Evolutionary conservation across 257 asterid species (phyloP), one percentile per base, ranked within the genome.

Genomic region (Orobanche coerulescens): DNA sequence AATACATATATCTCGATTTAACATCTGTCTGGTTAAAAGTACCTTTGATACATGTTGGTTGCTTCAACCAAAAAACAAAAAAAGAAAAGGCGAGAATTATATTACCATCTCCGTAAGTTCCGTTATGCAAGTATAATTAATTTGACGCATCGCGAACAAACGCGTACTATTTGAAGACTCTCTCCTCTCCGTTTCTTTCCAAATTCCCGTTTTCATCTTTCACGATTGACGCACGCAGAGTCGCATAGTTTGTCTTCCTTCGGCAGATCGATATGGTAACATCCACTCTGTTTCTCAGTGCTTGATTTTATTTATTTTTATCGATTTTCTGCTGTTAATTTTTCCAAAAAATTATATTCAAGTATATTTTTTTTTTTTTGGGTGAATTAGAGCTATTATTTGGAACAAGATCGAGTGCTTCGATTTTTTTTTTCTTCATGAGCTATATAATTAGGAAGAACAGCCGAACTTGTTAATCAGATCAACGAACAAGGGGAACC

Each of bases 211-310:
- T 8, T 37, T 37, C 0, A 37, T 37, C 14, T 37, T n/a, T n/a
- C 3, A 37, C 13, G 44, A 14, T 37, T 11, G 15, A 13, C 50
- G 43, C 37, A 4, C 62, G 46, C 69, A 37, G 46, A 64, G 58
- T 26, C 60, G 28, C 55, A 13, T 48, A 22, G 26, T 31, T 44
- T 59, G 44, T 66, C 22, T 7, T 60, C 70, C 22, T 37, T 0
- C 13, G 18, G 71, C 65, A n/a, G 69, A 62, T 66, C 53, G 58
- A 67, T 43, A 71, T 67, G 80, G 80, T 75, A 75, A 57, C 44
- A 6, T 52, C 72, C 59, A 69, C 14, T 23, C 0, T 33, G 4
- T 47, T 62, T 36, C 7, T 43, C 14, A 39, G 15, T 26, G 8
- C 11, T 14, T 11, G 28, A 36, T 63, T 42, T 63, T 60, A 65